Conservation (phyloP, 2,329 filamentous ascomycete genomes). For the Colletotrichum viniferum region DNA sequence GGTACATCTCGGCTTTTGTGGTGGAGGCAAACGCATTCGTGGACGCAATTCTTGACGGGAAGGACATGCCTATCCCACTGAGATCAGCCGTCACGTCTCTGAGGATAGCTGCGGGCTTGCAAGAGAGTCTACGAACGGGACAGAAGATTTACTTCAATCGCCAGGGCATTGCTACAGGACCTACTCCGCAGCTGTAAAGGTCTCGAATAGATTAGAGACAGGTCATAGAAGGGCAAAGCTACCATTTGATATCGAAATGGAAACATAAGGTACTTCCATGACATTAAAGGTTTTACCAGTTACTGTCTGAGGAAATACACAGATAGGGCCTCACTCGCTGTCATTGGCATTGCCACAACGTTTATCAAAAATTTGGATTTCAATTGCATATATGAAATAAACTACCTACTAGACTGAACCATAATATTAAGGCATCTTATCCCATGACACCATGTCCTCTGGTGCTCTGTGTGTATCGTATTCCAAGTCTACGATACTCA, state of each 20-base stretch:
- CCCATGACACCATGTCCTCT: too few relatives aligned
- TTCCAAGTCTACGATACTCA: not conserved
- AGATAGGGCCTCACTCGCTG: not conserved
- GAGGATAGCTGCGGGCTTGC: conserved; percentile 23
- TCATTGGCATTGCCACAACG: not conserved
- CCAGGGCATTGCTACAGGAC: not conserved
- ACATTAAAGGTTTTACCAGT: not conserved
- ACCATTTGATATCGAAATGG: too few relatives aligned
- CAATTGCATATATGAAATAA: not conserved
- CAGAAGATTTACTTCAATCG: conserved; percentile 22
- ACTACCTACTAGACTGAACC: not conserved
- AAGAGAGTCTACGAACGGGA: conserved; percentile 18
- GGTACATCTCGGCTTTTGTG: conserved; percentile 31
- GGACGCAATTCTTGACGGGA: conserved; percentile 18
- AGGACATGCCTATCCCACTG: conserved; percentile 21
- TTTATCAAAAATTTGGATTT: not conserved
- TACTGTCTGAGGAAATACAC: not conserved
- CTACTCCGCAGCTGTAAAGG: not conserved
- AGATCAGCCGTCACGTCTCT: conserved; percentile 17
- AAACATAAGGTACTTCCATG: too few relatives aligned
- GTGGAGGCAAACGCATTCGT: conserved; percentile 28
- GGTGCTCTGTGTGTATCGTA: not conserved
- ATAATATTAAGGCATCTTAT: not conserved
- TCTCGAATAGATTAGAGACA: fast-evolving
- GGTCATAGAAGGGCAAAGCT: fast-evolving